Evolutionary conservation across 2,329 filamentous ascomycete species (phyloP).

Genomic region (Fonsecaea nubica): DNA sequence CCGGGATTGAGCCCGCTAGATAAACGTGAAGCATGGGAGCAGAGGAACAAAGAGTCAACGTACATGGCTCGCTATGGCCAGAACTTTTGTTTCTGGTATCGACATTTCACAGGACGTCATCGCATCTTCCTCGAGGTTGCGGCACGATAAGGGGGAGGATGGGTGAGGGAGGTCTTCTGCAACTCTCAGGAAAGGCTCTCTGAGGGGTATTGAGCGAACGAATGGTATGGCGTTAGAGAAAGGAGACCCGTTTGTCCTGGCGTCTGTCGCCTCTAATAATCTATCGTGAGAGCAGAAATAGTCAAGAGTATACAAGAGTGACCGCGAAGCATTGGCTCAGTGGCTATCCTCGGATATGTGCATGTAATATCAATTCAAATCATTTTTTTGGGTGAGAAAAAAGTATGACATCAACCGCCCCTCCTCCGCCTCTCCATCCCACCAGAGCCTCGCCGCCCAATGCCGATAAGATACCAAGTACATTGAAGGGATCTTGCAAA

Average conservation of each 20-base stretch:
- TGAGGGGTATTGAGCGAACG: background rate
- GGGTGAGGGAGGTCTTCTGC: background rate
- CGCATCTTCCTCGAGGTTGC: background rate
- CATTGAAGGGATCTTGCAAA: too few species aligned
- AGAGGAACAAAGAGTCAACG: constrained; percentile 46
- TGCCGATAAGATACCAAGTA: background rate
- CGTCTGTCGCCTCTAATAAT: background rate
- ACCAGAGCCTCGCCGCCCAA: background rate
- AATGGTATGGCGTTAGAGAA: background rate
- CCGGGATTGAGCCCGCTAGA: background rate
- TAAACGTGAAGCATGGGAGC: constrained; percentile 11
- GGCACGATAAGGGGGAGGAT: too few species aligned
- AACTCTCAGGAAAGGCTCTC: background rate
- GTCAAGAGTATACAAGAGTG: background rate
- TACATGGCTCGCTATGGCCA: constrained; percentile 96
- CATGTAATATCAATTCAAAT: background rate
- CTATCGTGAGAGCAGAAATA: background rate
- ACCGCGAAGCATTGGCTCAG: background rate
- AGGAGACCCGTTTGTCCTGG: background rate
- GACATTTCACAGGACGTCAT: constrained; percentile 12
- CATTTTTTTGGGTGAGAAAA: background rate
- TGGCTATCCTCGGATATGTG: background rate
- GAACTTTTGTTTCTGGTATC: constrained; percentile 70
- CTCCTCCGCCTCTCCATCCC: background rate
- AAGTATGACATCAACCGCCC: background rate